phyloP scores from a whole-genome alignment of 1,284 basidiomycete species.

The Calocybe gambosa region DNA sequence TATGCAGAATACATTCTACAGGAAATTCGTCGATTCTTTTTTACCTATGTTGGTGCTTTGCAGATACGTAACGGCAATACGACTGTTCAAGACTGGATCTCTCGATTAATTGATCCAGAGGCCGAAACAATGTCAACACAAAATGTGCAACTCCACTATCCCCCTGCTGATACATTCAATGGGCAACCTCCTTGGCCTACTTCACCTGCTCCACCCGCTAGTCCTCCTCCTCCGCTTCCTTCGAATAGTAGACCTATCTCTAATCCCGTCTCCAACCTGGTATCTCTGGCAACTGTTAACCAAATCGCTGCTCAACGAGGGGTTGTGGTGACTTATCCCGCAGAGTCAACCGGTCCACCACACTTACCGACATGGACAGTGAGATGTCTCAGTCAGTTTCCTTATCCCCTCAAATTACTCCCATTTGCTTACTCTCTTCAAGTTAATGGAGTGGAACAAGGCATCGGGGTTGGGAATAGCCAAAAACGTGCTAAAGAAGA shows the following conservation, averaged over 20 bases:
- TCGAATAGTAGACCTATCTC: constrained; percentile 14
- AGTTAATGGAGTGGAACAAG: constrained; percentile 42
- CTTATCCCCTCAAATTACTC: neutral
- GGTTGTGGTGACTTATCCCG: constrained; percentile 34
- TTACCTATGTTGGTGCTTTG: constrained; percentile 48
- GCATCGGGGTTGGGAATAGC: constrained; percentile 40
- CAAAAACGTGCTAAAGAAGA: constrained; percentile 53
- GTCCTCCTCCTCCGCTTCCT: constrained; percentile 28
- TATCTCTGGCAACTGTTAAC: constrained; percentile 43
- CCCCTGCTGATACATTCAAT: constrained; percentile 1
- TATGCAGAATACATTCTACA: constrained; percentile 18
- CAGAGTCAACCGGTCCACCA: constrained; percentile 37
- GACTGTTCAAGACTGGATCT: constrained; percentile 41
- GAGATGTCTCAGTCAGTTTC: constrained; percentile 37
- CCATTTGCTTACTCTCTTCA: neutral
- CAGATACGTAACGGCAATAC: constrained; percentile 38
- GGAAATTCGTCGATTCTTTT: constrained; percentile 43
- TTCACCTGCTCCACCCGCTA: constrained; percentile 9
- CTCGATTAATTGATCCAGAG: constrained; percentile 39
- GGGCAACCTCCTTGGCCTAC: neutral
- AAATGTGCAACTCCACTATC: constrained; percentile 11
- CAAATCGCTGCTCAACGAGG: constrained; percentile 44
- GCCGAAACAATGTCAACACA: constrained; percentile 15
- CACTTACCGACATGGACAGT: constrained; percentile 53
- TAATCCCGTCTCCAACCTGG: constrained; percentile 22